Evolutionary conservation across 169 alveolate genomes (phyloP), one percentile per base, ranked within the genome.

Genomic region (Plasmodium billcollinsi): DNA sequence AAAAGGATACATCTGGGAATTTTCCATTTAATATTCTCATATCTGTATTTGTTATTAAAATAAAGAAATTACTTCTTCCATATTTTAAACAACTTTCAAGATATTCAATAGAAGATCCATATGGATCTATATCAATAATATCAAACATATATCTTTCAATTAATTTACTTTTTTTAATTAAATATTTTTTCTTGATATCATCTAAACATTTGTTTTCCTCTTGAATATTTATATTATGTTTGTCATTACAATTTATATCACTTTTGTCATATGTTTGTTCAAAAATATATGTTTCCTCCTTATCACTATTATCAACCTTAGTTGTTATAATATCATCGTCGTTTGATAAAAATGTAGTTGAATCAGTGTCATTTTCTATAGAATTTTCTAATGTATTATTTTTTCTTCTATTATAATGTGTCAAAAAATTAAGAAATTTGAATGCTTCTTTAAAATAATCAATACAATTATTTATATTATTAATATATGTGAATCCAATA

Each of bases 1-100:
- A 98, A 92, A 97, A 98, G 14, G 98, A 95, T 5, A 97, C 98
- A 56, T 97, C 98, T 0, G 99, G 99, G 59, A 91, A 95, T 83
- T 97, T 96, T n/a, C 99, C 98, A 89, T 99, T 97, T 50, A 98
- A 94, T 11, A 97, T 97, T n/a, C 99, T 97, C 99, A 97, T 97
- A 90, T 98, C 99, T n/a, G 99, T 98, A 58, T 97, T 96, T 1
- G 99, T 98, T 58, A 98, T 95, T 73, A 97, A 94, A 39, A 97
- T 92, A 67, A 97, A 91, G 24, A 98, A 98, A 39, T 98, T 98
- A 66, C 97, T 94, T 88, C 97, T 97, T 26, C 97, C 95, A 52
- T 98, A 95, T 74, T 94, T 96, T 29, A 98, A 78, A 21, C 98
- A 96, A 56, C 98, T 95, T 73, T 98, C 99, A 45, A 98, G 88